Base-by-base conservation (phyloP, 805 yeast genomes). In the Priceomyces medius region DNA sequence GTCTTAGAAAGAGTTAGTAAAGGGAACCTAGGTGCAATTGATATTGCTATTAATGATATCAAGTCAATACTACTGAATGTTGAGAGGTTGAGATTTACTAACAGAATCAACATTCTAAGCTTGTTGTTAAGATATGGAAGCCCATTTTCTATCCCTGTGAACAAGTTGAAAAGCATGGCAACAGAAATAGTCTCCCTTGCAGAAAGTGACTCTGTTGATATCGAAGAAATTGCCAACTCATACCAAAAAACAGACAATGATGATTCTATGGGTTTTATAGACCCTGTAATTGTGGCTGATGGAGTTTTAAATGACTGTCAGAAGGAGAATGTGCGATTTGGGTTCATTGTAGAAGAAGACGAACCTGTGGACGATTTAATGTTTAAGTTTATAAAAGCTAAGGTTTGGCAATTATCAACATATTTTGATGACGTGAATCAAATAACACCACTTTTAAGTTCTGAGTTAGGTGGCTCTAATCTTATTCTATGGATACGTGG, bases 401-500 rank as follows among this genome's bases (percentile, higher is more conserved):
- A 57, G 43, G 40, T 53, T 13, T 31, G 41, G 18, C 48, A 49
- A n/a, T 46, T 51, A 32, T 50, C 64, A 2, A 43, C 27, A 6
- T 61, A 55, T 35, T 38, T 35, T 17, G 48, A 43, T 17, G 56
- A 58, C 28, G 35, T 61, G 4, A 47, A 40, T 3, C 41, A 44
- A 3, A 50, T 60, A 17, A 20, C 35, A 0, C 47, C 52, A 3
- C 42, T 64, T 4, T 47, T 50, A 14, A 24, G 21, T 7, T 13
- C 45, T 4, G 23, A 55, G 8, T 21, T 40, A 7, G 45, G 45
- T 4, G 46, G 45, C 16, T 41, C 34, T 3, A 53, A 53, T 2
- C 64, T 60, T 41, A 21, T 45, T 3, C 12, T 40, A 8, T 68
- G 73, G 72, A 46, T 44, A 21, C 17, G 43, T 6, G 69, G 68